These are phyloP conservation scores for Tetraselmis chui DNA, from an alignment of 139 green algal species.

Conservation along the genomic window DNA sequence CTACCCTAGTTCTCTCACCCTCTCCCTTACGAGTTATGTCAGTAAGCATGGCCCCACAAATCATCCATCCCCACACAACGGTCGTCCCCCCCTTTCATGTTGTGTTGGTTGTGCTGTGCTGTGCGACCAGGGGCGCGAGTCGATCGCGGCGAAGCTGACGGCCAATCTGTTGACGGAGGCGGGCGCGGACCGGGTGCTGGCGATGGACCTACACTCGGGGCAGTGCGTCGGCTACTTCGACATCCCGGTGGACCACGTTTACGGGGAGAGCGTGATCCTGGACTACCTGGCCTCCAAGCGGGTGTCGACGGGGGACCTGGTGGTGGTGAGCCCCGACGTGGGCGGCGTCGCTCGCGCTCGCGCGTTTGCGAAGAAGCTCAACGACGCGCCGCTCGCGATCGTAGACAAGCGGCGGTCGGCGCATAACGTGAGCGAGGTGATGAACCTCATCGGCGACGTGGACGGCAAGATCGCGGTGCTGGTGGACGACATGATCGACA, in stretches of 20 bases:
- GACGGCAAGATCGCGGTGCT: constrained; percentile 95
- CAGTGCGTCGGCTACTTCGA: constrained; percentile 98
- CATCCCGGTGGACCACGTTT: constrained; percentile 98
- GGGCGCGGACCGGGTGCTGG: constrained; percentile 85
- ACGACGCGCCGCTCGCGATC: constrained; percentile 95
- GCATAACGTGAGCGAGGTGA: constrained; percentile 98
- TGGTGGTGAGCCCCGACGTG: constrained; percentile 97
- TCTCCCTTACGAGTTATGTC: too few relatives aligned
- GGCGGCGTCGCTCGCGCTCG: constrained; percentile 93
- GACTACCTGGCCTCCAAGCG: constrained; percentile 98
- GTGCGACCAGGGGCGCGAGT: constrained; percentile 69
- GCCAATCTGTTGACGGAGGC: constrained; percentile 98
- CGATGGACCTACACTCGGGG: constrained; percentile 92
- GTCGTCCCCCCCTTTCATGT: not conserved
- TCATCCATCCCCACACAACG: too few relatives aligned
- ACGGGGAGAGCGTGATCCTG: constrained; percentile 83
- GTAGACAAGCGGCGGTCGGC: constrained; percentile 92
- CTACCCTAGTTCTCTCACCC: too few relatives aligned
- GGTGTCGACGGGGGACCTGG: constrained; percentile 84
- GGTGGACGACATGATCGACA: constrained; percentile 99
- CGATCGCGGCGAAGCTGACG: constrained; percentile 96
- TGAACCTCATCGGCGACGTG: constrained; percentile 99
- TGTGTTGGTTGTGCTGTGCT: not conserved
- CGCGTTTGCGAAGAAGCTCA: constrained; percentile 98
- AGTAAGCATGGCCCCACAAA: too few relatives aligned